Percentiles rank a stretch among this genome's conserved stretches.
phyloP scores from a whole-genome alignment of 163 green algal genomes.

The Chloromonas sp. region DNA sequence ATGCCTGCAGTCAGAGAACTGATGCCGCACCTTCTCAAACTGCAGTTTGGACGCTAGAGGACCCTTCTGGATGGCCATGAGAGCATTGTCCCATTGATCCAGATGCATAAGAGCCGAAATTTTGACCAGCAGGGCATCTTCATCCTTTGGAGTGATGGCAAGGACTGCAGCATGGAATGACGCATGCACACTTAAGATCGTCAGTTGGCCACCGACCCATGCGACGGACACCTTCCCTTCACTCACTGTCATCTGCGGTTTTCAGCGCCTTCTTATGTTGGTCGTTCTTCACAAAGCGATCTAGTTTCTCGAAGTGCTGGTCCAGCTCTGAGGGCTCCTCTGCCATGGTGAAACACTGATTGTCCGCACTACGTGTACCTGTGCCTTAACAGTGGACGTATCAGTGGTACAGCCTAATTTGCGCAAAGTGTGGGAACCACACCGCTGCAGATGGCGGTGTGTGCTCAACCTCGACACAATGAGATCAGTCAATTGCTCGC shows the following conservation, averaged over 20 bases:
- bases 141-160: conserved; percentile 49
- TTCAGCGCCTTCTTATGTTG: conserved; percentile 68
- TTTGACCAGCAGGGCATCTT: conserved; percentile 67
- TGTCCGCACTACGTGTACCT: no score
- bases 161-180: conserved; percentile 52
- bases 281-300: conserved; percentile 43
- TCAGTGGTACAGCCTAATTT: no score
- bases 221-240: neutral
- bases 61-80: conserved; percentile 30
- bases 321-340: conserved; percentile 15
- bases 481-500: no score
- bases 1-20: no score
- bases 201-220: neutral
- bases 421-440: no score
- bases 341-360: no score
- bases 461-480: no score
- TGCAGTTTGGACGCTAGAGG: conserved; percentile 28
- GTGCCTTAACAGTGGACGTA: no score
- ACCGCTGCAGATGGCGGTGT: no score
- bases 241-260: conserved; percentile 64
- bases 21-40: conserved; percentile 61
- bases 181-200: conserved; percentile 2
- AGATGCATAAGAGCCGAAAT: conserved; percentile 57
- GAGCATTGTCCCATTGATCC: conserved; percentile 51
- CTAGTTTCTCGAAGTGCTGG: conserved; percentile 53